Conservation (phyloP, 257 asterid genomes). For the Scutellaria minor region DNA sequence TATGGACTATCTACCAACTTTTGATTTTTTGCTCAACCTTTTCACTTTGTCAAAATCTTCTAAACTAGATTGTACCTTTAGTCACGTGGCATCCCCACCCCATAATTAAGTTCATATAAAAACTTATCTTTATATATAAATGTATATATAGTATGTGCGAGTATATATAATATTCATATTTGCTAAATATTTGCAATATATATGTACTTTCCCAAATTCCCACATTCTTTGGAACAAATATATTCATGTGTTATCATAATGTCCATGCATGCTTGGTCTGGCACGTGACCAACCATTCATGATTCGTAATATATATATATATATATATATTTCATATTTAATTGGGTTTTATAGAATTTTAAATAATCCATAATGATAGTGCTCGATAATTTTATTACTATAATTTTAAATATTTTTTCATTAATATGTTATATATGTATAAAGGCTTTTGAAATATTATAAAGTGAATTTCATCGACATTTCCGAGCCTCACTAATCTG, state of each 20-base stretch:
- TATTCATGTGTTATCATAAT: slow-evolving; percentile 51
- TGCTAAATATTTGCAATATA: slow-evolving; percentile 23
- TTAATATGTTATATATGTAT: too few relatives aligned
- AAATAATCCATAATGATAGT: too few relatives aligned
- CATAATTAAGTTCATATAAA: background rate
- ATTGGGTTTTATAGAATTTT: too few relatives aligned
- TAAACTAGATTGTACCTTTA: slow-evolving; percentile 32
- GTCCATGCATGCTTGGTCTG: slow-evolving; percentile 71
- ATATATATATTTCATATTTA: too few relatives aligned
- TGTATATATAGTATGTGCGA: too few relatives aligned
- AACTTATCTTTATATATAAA: too few relatives aligned
- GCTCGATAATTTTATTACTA: too few relatives aligned
- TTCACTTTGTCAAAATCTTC: slow-evolving; percentile 52
- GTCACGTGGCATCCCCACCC: slow-evolving; percentile 53
- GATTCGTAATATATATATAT: background rate
- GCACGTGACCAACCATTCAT: slow-evolving; percentile 47
- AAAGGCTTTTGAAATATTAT: too few relatives aligned
- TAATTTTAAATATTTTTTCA: too few relatives aligned
- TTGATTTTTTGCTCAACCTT: slow-evolving; percentile 45
- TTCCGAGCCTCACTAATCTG: too few relatives aligned
- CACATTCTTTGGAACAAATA: slow-evolving; percentile 49
- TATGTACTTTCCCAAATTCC: slow-evolving; percentile 55
- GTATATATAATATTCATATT: background rate
- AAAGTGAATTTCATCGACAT: too few relatives aligned
- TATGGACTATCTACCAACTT: slow-evolving; percentile 36